Evolutionary conservation across 495 filamentous ascomycete species (phyloP).

Genomic region (Tirmania nivea): DNA sequence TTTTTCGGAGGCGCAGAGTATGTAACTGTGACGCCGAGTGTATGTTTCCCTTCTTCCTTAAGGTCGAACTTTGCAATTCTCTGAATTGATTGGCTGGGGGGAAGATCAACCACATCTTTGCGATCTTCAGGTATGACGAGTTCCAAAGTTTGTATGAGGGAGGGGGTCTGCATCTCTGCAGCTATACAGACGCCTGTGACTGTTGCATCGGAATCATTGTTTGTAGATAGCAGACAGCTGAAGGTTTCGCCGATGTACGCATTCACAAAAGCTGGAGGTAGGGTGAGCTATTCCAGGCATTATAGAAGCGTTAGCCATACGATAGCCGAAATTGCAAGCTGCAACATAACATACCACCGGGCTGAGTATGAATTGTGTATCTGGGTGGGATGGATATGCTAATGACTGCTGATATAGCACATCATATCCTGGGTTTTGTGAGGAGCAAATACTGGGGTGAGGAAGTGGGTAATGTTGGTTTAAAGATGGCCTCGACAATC

Average conservation of each 20-base stretch:
- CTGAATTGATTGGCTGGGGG: slow-evolving; percentile 50
- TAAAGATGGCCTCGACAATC: slow-evolving; percentile 24
- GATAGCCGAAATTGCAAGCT: too few species aligned
- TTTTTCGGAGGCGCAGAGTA: slow-evolving; percentile 44
- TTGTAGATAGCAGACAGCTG: slow-evolving; percentile 78
- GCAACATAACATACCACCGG: slow-evolving; percentile 27
- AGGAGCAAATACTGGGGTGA: slow-evolving; percentile 21
- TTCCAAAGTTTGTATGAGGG: slow-evolving; percentile 35
- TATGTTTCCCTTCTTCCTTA: slow-evolving; percentile 82
- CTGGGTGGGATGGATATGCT: slow-evolving; percentile 24
- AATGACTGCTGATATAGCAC: slow-evolving; percentile 24
- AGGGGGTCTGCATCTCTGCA: slow-evolving; percentile 88
- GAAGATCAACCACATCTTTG: slow-evolving; percentile 28
- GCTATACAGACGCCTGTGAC: slow-evolving; percentile 50
- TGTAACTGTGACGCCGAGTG: slow-evolving; percentile 80
- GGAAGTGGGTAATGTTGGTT: slow-evolving; percentile 31
- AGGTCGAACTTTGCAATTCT: slow-evolving; percentile 69
- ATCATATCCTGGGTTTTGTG: slow-evolving; percentile 30
- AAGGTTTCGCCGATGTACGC: slow-evolving; percentile 94
- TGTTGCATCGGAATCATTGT: slow-evolving; percentile 40
- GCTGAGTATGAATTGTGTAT: slow-evolving; percentile 35
- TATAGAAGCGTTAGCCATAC: too few species aligned
- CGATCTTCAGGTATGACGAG: slow-evolving; percentile 26
- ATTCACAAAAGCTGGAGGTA: slow-evolving; percentile 78
- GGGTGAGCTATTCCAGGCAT: slow-evolving; percentile 24